Evolutionary conservation across 2,329 filamentous ascomycete genomes (phyloP).

Genomic region (Colletotrichum nymphaeae): DNA sequence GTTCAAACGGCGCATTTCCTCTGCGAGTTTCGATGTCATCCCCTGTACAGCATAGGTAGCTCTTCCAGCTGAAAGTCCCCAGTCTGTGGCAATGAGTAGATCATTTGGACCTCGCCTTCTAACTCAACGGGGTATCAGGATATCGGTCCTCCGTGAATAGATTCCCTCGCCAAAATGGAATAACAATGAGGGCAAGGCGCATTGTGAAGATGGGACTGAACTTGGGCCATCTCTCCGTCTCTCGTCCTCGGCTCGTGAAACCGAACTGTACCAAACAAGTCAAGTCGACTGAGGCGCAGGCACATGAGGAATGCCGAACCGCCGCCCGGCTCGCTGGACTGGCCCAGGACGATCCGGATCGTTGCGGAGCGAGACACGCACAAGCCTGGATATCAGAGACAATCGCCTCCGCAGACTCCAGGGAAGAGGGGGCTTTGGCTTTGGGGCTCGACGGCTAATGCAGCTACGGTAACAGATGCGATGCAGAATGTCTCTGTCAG

Average conservation of each 20-base stretch:
- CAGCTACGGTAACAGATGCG: neutral
- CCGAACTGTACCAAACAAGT: no score
- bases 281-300: neutral
- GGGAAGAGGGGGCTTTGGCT: no score
- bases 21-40: neutral
- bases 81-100: no score
- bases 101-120: no score
- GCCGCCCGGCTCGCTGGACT: neutral
- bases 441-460: neutral
- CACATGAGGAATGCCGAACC: neutral
- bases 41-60: no score
- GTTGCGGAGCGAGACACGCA: neutral
- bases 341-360: neutral
- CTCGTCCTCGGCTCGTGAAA: neutral
- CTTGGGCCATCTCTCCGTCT: no score
- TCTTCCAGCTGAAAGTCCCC: no score
- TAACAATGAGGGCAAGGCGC: no score
- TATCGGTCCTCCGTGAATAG: neutral
- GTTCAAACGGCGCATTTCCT: neutral
- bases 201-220: no score
- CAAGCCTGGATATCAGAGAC: neutral
- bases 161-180: no score
- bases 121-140: no score
- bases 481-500: neutral
- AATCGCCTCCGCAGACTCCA: neutral